phyloP scores from a whole-genome alignment of 192 early-diverging fungal genomes.

The Chytriomyces hyalinus region DNA sequence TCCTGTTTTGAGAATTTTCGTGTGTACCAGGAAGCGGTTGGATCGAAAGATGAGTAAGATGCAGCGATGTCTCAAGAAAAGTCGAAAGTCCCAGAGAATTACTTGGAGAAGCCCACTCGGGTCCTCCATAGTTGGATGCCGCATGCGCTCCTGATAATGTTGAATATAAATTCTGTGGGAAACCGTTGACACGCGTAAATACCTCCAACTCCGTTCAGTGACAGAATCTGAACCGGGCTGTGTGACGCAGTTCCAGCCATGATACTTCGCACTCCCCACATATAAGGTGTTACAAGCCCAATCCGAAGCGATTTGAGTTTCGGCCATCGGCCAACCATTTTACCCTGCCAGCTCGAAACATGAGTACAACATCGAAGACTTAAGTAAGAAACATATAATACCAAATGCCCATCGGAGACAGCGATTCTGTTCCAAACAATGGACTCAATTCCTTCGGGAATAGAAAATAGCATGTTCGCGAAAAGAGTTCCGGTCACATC shows the following conservation, averaged over 20 bases:
- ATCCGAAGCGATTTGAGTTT: slow-evolving; percentile 8
- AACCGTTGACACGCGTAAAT: too few relatives aligned
- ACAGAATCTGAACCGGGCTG: not conserved
- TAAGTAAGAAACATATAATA: not conserved
- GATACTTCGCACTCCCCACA: slow-evolving; percentile 26
- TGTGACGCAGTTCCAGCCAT: not conserved
- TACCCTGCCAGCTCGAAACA: not conserved
- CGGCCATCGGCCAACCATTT: slow-evolving; percentile 28
- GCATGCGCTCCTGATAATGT: not conserved
- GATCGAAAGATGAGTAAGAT: not conserved
- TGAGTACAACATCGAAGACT: not conserved
- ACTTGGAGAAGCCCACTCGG: not conserved
- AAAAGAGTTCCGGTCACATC: slow-evolving; percentile 27
- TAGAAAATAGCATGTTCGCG: slow-evolving; percentile 9
- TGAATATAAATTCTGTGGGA: not conserved
- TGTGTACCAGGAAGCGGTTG: slow-evolving; percentile 2
- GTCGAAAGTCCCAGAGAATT: slow-evolving; percentile 3
- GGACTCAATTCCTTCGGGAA: not conserved
- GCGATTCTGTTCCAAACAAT: slow-evolving; percentile 19
- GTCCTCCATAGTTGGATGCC: slow-evolving; percentile 17
- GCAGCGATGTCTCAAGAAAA: not conserved
- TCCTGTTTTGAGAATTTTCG: not conserved
- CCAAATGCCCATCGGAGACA: slow-evolving; percentile 20
- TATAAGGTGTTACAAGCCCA: slow-evolving; percentile 29
- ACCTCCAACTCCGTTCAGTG: slow-evolving; percentile 23